Evolutionary conservation across 2,329 filamentous ascomycete genomes (phyloP).

Genomic region (Fusarium lyarnte): DNA sequence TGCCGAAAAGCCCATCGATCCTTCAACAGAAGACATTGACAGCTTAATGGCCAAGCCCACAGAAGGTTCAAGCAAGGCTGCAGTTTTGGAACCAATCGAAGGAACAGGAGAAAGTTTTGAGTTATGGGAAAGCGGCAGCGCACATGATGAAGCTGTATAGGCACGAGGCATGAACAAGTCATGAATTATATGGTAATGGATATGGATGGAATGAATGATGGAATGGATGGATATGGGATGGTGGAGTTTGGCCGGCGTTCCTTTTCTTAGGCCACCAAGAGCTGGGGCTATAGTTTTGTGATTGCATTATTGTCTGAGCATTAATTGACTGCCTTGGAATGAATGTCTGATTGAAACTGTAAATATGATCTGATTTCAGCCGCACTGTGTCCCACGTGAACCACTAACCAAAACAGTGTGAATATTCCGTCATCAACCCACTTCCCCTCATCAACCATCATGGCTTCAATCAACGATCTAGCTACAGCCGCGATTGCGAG

Average conservation of each 20-base stretch:
- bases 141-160: constrained; percentile 62
- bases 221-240: background rate
- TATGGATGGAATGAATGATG: background rate
- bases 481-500: constrained; percentile 59
- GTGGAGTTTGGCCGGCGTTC: constrained; percentile 23
- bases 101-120: constrained; percentile 70
- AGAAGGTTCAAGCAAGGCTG: constrained; percentile 54
- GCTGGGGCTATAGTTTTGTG: constrained; percentile 40
- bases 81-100: constrained; percentile 64
- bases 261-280: constrained; percentile 44
- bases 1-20: constrained; percentile 34
- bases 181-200: constrained; percentile 5
- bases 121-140: constrained; percentile 76
- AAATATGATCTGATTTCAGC: constrained; percentile 4
- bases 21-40: constrained; percentile 45
- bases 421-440: constrained; percentile 14
- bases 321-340: background rate
- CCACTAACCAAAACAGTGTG: constrained; percentile 28
- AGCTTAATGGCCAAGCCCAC: constrained; percentile 50
- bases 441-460: constrained; percentile 33
- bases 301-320: constrained; percentile 7
- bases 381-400: constrained; percentile 34
- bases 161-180: background rate
- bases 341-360: background rate
- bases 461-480: constrained; percentile 62